Percentiles rank a stretch among this genome's conserved stretches.
These are phyloP conservation scores for Claviceps quebecensis DNA, from an alignment of 2,329 filamentous ascomycete genomes.

Conservation along the genomic window DNA sequence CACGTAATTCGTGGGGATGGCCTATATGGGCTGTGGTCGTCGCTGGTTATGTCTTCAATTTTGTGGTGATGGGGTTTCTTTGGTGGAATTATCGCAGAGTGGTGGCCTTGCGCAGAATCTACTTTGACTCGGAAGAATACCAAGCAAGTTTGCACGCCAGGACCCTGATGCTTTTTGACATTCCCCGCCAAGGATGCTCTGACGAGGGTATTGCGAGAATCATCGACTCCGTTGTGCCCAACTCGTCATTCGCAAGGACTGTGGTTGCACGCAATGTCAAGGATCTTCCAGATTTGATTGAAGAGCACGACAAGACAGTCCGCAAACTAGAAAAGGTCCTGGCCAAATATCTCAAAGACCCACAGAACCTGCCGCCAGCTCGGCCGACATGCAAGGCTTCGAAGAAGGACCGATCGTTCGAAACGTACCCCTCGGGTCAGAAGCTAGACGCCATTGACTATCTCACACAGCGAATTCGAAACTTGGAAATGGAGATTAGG, in stretches of 20 bases:
- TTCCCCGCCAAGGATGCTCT: slow-evolving; percentile 59
- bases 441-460: slow-evolving; percentile 94
- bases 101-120: slow-evolving; percentile 54
- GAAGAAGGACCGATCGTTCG: slow-evolving; percentile 60
- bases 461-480: slow-evolving; percentile 68
- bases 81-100: slow-evolving; percentile 84
- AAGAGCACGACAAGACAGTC: slow-evolving; percentile 69
- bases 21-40: slow-evolving; percentile 47
- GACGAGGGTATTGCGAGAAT: slow-evolving; percentile 82
- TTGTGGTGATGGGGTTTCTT: slow-evolving; percentile 65
- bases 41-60: slow-evolving; percentile 51
- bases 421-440: slow-evolving; percentile 48
- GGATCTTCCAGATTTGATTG: slow-evolving; percentile 71
- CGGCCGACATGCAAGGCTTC: slow-evolving; percentile 69
- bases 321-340: slow-evolving; percentile 70
- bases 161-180: slow-evolving; percentile 64
- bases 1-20: slow-evolving; percentile 35
- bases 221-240: slow-evolving; percentile 66
- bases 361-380: slow-evolving; percentile 59
- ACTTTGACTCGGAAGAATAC: slow-evolving; percentile 79
- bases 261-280: slow-evolving; percentile 87
- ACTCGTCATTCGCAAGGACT: slow-evolving; percentile 63
- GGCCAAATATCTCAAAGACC: slow-evolving; percentile 83
- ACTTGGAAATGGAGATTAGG: slow-evolving; percentile 72
- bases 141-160: slow-evolving; percentile 72